Conservation (phyloP, 768 basidiomycete genomes). For the Antrodiella citrinella region DNA sequence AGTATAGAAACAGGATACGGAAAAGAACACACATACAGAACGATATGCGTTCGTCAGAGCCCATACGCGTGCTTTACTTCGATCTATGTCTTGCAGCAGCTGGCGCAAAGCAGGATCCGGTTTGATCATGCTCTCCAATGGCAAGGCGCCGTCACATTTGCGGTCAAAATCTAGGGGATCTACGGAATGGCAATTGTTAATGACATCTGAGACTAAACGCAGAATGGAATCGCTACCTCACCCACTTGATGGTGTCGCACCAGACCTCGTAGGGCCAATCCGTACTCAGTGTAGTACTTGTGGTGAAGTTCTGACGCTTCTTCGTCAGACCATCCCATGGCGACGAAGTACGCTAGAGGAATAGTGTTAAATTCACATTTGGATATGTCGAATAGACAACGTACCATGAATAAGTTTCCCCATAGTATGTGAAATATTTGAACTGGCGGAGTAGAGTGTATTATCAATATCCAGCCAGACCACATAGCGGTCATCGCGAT, state of each 20-base stretch:
- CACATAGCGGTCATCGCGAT: constrained; percentile 46
- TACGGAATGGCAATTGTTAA: constrained; percentile 14
- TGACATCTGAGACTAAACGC: not conserved
- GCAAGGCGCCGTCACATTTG: constrained; percentile 78
- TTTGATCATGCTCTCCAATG: constrained; percentile 70
- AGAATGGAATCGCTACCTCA: constrained; percentile 20
- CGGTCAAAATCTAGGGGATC: constrained; percentile 81
- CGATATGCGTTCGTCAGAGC: constrained; percentile 81
- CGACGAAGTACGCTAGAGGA: constrained; percentile 71
- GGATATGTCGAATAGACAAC: constrained; percentile 12
- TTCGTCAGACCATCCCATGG: constrained; percentile 57
- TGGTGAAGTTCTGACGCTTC: constrained; percentile 64
- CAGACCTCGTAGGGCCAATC: constrained; percentile 75
- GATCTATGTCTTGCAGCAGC: constrained; percentile 73
- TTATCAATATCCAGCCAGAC: constrained; percentile 88
- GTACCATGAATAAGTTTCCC: constrained; percentile 68
- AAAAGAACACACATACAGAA: constrained; percentile 34
- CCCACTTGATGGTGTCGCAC: constrained; percentile 71
- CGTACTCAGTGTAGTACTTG: constrained; percentile 73
- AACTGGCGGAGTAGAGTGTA: constrained; percentile 73
- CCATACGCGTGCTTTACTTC: constrained; percentile 73
- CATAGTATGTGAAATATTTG: constrained; percentile 74
- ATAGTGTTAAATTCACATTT: not conserved
- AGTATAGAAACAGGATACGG: not conserved
- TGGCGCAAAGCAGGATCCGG: constrained; percentile 54